These are phyloP conservation scores for Saccharum hybrid DNA, from an alignment of 202 grass and related monocot species.

Conservation along the genomic window DNA sequence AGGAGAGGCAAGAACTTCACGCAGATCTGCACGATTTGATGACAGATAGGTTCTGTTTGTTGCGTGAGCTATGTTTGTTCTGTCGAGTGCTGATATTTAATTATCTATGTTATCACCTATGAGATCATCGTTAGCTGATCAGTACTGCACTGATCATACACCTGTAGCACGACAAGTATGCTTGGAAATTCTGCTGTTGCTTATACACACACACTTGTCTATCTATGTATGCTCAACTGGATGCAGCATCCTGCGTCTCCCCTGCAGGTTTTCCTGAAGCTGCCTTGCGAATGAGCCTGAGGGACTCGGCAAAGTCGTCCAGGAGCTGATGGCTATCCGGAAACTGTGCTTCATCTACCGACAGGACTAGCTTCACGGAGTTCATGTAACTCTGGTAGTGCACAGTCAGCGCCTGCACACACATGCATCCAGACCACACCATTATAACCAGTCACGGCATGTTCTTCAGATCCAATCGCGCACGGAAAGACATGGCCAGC, in stretches of 20 bases:
- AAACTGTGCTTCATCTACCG: slow-evolving; percentile 60
- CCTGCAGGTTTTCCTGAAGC: slow-evolving; percentile 29
- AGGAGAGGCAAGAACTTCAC: not conserved
- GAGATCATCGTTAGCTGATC: no score
- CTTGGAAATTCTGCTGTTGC: not conserved
- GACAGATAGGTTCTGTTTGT: not conserved
- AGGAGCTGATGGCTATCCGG: slow-evolving; percentile 61
- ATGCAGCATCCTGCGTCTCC: not conserved
- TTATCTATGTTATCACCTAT: no score
- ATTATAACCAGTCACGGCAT: not conserved
- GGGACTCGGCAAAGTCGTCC: slow-evolving; percentile 70
- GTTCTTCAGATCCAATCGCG: not conserved
- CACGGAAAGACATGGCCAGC: not conserved
- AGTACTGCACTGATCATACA: not conserved
- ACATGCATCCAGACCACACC: slow-evolving; percentile 11
- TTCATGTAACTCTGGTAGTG: slow-evolving; percentile 79
- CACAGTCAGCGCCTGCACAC: slow-evolving; percentile 66
- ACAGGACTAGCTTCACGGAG: slow-evolving; percentile 63
- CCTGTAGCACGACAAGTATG: not conserved
- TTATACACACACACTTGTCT: not conserved
- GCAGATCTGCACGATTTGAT: not conserved
- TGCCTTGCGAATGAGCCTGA: slow-evolving; percentile 61
- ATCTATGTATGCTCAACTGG: not conserved
- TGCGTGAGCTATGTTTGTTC: no score
- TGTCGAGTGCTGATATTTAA: no score